Conservation (phyloP, 371 early-diverging fungal genomes). For the Apophysomyces variabilis region DNA sequence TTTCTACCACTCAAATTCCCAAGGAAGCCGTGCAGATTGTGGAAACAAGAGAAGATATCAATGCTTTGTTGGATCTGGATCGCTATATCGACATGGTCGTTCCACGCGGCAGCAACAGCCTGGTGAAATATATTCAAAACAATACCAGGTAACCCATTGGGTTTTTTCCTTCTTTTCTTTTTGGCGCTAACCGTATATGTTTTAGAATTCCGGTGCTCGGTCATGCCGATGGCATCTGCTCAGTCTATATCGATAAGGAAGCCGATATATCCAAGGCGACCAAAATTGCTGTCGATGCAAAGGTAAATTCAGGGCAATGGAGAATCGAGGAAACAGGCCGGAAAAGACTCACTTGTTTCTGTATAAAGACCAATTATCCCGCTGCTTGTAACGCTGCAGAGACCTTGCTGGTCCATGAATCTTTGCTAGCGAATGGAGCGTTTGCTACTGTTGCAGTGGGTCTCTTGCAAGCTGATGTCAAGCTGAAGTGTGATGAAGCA, state of each 20-base stretch:
- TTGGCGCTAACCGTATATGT: background rate
- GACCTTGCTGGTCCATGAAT: slow-evolving; percentile 83
- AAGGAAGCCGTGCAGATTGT: slow-evolving; percentile 87
- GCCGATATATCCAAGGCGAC: slow-evolving; percentile 79
- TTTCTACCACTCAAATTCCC: slow-evolving; percentile 68
- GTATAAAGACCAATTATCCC: slow-evolving; percentile 80
- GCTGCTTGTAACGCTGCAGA: slow-evolving; percentile 97
- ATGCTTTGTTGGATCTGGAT: slow-evolving; percentile 83
- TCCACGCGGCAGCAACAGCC: slow-evolving; percentile 89
- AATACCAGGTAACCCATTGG: slow-evolving; percentile 72
- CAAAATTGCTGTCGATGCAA: slow-evolving; percentile 86
- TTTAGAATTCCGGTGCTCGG: slow-evolving; percentile 95
- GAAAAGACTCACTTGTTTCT: background rate
- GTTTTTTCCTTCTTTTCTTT: slow-evolving; percentile 11
- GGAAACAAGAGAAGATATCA: slow-evolving; percentile 86
- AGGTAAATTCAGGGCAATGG: slow-evolving; percentile 46
- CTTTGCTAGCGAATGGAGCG: slow-evolving; percentile 50
- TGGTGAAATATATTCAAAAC: slow-evolving; percentile 90
- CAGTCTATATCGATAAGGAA: slow-evolving; percentile 85
- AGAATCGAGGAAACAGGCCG: background rate
- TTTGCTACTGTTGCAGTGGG: slow-evolving; percentile 58
- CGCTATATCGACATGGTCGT: slow-evolving; percentile 94
- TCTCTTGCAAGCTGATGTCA: slow-evolving; percentile 62
- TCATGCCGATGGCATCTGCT: slow-evolving; percentile 97
- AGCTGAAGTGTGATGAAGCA: slow-evolving; percentile 62